Conservation (phyloP, 2,329 filamentous ascomycete species). For the Ophiocordyceps camponoti-leonardi region DNA sequence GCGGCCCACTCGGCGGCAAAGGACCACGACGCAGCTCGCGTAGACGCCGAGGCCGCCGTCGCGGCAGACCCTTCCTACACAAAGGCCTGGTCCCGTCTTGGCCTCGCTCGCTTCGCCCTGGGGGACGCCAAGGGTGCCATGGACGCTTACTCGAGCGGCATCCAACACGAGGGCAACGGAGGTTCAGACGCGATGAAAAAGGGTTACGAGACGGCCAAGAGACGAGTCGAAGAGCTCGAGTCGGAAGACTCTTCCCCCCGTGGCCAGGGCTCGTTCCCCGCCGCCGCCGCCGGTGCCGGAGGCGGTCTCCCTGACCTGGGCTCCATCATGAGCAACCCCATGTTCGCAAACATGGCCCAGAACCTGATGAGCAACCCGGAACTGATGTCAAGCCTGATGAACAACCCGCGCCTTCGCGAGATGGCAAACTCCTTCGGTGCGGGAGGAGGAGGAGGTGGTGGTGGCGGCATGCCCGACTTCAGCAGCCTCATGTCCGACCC, state of each 20-base stretch:
- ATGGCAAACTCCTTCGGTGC: slow-evolving; percentile 60
- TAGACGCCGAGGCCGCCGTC: slow-evolving; percentile 83
- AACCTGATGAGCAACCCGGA: slow-evolving; percentile 95
- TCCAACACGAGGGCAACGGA: slow-evolving; percentile 84
- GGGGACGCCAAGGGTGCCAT: slow-evolving; percentile 83
- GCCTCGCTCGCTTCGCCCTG: slow-evolving; percentile 78
- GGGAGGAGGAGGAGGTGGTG: slow-evolving; percentile 34
- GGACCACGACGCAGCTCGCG: slow-evolving; percentile 68
- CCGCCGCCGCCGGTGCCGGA: slow-evolving; percentile 19
- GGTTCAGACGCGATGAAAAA: slow-evolving; percentile 96
- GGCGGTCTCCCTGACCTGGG: slow-evolving; percentile 79
- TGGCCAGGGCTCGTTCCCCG: neutral
- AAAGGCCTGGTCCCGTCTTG: slow-evolving; percentile 90
- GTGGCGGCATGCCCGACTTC: slow-evolving; percentile 82
- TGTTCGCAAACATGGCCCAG: slow-evolving; percentile 96
- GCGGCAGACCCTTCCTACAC: slow-evolving; percentile 82
- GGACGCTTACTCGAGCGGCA: slow-evolving; percentile 87
- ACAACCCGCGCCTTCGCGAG: slow-evolving; percentile 71
- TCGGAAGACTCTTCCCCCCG: neutral
- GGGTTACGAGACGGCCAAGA: slow-evolving; percentile 85
- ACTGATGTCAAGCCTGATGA: slow-evolving; percentile 83
- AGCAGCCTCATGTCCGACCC: slow-evolving; percentile 80
- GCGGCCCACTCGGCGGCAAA: slow-evolving; percentile 76
- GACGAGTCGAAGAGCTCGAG: slow-evolving; percentile 66
- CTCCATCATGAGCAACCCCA: slow-evolving; percentile 89